Base-by-base conservation (phyloP, 2,329 filamentous ascomycete genomes). In the Penicillium sclerotigenum region DNA sequence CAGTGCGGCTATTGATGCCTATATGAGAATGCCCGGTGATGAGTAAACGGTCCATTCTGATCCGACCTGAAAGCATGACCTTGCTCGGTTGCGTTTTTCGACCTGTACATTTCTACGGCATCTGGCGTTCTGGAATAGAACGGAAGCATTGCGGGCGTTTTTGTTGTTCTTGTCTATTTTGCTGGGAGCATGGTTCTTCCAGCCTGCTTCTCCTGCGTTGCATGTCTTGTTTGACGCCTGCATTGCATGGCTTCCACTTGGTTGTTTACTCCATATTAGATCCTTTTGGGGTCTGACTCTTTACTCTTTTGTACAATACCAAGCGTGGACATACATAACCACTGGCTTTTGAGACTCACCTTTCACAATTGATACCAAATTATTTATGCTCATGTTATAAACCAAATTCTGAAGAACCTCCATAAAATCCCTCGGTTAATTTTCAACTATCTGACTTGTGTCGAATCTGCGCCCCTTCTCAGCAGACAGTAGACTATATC, bases 1-100 rank as follows among this genome's bases (percentile, higher is more conserved):
- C 68, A 90, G 86, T 72, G 86, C 89, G 14, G 93, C 92, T 0
- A 97, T 97, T 71, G 93, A 97, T 80, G 86, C 85, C 34, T 97
- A 91, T 72, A 90, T 97, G 90, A 79, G 89, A 66, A 87, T 88
- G 81, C 88, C 89, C 11, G 70, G 69, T 56, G 63, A 84, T 34
- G 63, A 65, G 24, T 63, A 59, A 47, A 46, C 11, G 34, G 20
- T 51, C 4, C 18, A 22, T 57, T 31, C 34, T 10, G 20, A 24
- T 40, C 28, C 26, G 18, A 42, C 20, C 36, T 41, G 22, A 45
- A 36, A n/a, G 28, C 31, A 31, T 9, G 6, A 16, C 7, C 14
- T 31, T 11, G 24, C 33, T 28, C 10, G 10, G 26, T 47, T 48
- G 41, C 28, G 34, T 16, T 54, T 51, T 56, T 60, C 47, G 34